These are phyloP conservation scores for Rhodotorula sp. DNA, from an alignment of 1,284 basidiomycete genomes.

Conservation along the genomic window DNA sequence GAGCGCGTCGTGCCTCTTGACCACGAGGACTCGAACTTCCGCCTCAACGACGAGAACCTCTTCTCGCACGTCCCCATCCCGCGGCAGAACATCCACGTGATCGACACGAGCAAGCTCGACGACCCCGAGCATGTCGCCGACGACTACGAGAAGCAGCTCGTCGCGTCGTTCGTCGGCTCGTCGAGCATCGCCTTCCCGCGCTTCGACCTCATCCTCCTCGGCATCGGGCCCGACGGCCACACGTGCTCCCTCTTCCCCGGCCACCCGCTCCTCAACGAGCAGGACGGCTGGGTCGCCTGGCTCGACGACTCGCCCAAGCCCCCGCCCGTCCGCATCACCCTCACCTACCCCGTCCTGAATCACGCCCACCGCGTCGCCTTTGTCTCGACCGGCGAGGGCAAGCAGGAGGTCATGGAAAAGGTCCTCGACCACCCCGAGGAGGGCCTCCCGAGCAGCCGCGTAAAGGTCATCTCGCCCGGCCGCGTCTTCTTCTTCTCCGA, in stretches of 20 bases:
- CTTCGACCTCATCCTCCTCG: slow-evolving; percentile 91
- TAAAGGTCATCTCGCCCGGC: slow-evolving; percentile 76
- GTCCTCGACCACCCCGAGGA: slow-evolving; percentile 73
- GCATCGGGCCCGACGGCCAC: slow-evolving; percentile 89
- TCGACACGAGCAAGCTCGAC: slow-evolving; percentile 67
- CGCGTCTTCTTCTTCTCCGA: slow-evolving; percentile 90
- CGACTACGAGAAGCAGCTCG: slow-evolving; percentile 90
- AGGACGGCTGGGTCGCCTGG: slow-evolving; percentile 90
- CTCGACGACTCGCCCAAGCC: slow-evolving; percentile 93
- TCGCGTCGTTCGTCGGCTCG: slow-evolving; percentile 82
- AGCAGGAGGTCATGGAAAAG: slow-evolving; percentile 72
- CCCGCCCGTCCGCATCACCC: slow-evolving; percentile 82
- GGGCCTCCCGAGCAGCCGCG: slow-evolving; percentile 77
- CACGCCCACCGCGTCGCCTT: slow-evolving; percentile 76
- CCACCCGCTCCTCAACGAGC: slow-evolving; percentile 79
- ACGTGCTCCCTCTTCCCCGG: slow-evolving; percentile 94
- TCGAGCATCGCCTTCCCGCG: slow-evolving; percentile 90
- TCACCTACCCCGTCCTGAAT: slow-evolving; percentile 90
- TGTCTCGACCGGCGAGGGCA: slow-evolving; percentile 79
- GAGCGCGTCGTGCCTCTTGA: slow-evolving; percentile 94
- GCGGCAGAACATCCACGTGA: slow-evolving; percentile 74
- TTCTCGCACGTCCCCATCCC: slow-evolving; percentile 85
- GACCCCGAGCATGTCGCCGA: slow-evolving; percentile 57
- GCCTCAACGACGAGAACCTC: slow-evolving; percentile 71
- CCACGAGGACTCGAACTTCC: slow-evolving; percentile 88